Base-by-base conservation (phyloP, 345 rosid genomes). In the Salix koriyanagi region DNA sequence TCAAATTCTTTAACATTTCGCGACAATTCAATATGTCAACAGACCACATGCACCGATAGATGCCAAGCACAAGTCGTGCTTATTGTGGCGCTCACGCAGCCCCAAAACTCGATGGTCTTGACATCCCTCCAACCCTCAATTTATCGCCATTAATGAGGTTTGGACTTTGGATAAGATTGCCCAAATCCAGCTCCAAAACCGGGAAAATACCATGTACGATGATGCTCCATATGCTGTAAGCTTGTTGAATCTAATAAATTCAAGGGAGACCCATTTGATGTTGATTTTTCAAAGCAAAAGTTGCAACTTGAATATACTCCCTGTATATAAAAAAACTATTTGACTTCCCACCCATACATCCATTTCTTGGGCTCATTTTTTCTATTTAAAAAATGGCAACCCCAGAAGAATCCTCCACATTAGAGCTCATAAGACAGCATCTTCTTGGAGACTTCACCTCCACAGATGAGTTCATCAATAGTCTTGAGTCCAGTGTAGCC, bases 391-490 rank as follows among this genome's bases (percentile, higher is more conserved):
- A 32, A 42, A 88, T 88, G 90, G 75, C 75, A 4, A 79, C 83
- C 30, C 25, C 74, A 2, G 85, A 85, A 23, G 91, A 88, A 54
- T 77, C 82, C 64, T 77, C 83, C 50, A 76, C 72, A 28, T 60
- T 85, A 30, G 91, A 90, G 14, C 80, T 86, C 71, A 83, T 88
- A 19, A 83, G 82, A 19, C 86, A 89, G 30, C 85, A 88, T 72
- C 88, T 92, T 23, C 87, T 90, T 3, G 94, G 81, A 37, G 97
- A 91, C 67, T 84, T 90, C 73, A 56, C 76, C 60, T 82, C 89
- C 58, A 67, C 86, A 11, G 91, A 87, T 50, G 85, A 73, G 65
- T 80, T 85, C 37, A 76, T 85, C 14, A 54, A 72, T 75, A 73
- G 78, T 69, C 78, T 87, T 42, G 83, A 66, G 76, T 71, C 78